Base-by-base conservation (phyloP, 495 filamentous ascomycete species). In the Penicillium lagena region DNA sequence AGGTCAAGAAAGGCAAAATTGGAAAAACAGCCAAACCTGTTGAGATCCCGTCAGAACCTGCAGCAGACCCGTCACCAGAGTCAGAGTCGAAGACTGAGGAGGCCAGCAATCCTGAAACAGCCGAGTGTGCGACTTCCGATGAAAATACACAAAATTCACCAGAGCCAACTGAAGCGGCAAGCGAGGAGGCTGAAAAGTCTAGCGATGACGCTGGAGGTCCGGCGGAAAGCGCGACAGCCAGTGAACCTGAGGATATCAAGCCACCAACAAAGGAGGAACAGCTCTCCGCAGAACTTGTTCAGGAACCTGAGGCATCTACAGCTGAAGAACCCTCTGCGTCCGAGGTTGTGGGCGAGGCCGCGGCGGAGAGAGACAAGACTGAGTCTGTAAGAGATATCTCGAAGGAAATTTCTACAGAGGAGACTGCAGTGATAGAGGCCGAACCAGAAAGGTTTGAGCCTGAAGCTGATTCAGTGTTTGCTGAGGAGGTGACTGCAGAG, bases 51-150 rank as follows among this genome's bases (percentile, higher is more conserved):
- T 29, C 32, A 14, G 38, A 39, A 15, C 42, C 53, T 36, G 15
- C 29, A 4, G 29, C 31, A 34, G 32, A 12, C 1, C 32, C 9
- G 32, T 40, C 37, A 17, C 15, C 32, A 2, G 46, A 37, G 9
- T 42, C 40, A 12, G 33, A 43, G 9, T 30, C 40, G 8, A 32
- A 43, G 28, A 9, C 49, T 15, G 33, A 35, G 29, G 33, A 37
- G 1, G 12, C 29, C 13, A n/a, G 28, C 0, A 42, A 45, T 4
- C 33, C 46, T 5, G 42, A 36, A 29, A 6, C 22, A 4, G 22
- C 46, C 2, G 55, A 58, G 10, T 48, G 35, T 9, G 40, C 40
- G 40, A 12, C 28, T 2, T 31, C 40, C 1, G 40, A 46, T 40
- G 39, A 42, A 30, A 17, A 40, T 22, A 22, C 29, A 10, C 42